Evolutionary conservation across 2,329 filamentous ascomycete species (phyloP), one percentile per base, ranked within the genome.

Genomic region (Xylaria polymorpha): DNA sequence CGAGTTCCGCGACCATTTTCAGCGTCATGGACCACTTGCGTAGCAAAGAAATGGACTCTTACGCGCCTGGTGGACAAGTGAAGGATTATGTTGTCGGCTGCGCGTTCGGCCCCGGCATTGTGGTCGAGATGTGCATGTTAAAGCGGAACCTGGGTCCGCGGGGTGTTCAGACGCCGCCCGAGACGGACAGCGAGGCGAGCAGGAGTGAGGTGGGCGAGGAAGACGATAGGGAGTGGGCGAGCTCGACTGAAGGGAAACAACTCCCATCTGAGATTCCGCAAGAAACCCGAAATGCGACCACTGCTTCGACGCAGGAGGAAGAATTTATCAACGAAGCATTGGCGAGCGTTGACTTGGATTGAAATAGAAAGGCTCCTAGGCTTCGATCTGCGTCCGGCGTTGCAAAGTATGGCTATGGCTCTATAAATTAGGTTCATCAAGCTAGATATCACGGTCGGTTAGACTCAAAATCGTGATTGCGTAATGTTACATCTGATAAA

Each of bases 41-140:
- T 6, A 77, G 81, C 25, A 87, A 87, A 73, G 87, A 89, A 10
- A 90, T 90, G 87, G 87, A 90, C 67, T 82, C 80, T 3, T 60
- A 86, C 8, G 86, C 87, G 0, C 86, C 87, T 0, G 83, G 77
- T 1, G 86, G 85, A 1, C 80, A 80, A 18, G 79, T 80, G 61
- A 73, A 84, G 43, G 88, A 91, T 56, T 86, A 88, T 66, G 84
- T 93, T 5, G 85, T 92, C 1, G 90, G 87, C 1, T 90, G 89
- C 71, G 90, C 90, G 1, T 93, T 93, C 75, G 91, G 91, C 0
- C 91, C 91, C 0, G 91, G 91, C 0, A 88, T 93, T 71, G 79
- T 87, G 5, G 85, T 92, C 37, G 90, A 92, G 80, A 90, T 90
- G 86, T 90, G 88, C 76, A 83, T 92, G 80, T 78, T 92, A 74